Conservation (phyloP, 2,329 filamentous ascomycete genomes). For the Epichloe coenophiala region DNA sequence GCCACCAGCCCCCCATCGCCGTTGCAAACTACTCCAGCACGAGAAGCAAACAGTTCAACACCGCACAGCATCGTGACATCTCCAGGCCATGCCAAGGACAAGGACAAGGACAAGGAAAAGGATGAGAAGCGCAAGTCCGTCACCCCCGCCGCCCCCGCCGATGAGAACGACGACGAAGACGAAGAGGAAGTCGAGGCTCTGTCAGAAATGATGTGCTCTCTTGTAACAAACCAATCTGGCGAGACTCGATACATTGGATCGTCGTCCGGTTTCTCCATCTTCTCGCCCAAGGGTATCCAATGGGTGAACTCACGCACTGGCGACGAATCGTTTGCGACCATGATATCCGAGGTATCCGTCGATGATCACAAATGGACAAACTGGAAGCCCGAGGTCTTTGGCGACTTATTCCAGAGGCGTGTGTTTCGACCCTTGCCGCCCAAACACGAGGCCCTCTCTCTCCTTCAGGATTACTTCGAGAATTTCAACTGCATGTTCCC, state of each 20-base stretch:
- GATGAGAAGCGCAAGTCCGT: slow-evolving; percentile 22
- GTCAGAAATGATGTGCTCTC: slow-evolving; percentile 97
- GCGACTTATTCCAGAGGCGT: slow-evolving; percentile 75
- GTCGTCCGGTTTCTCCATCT: slow-evolving; percentile 96
- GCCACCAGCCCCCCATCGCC: slow-evolving; percentile 34
- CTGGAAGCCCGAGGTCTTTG: slow-evolving; percentile 96
- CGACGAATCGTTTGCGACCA: slow-evolving; percentile 86
- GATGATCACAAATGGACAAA: slow-evolving; percentile 94
- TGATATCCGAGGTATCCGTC: slow-evolving; percentile 83
- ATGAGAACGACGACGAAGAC: slow-evolving; percentile 29
- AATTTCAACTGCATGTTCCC: slow-evolving; percentile 99
- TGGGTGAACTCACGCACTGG: slow-evolving; percentile 98
- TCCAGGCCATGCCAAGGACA: slow-evolving; percentile 26
- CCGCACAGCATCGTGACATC: slow-evolving; percentile 43
- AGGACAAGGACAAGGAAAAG: no score
- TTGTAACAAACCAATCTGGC: slow-evolving; percentile 88
- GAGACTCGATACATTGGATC: slow-evolving; percentile 98
- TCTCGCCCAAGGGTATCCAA: slow-evolving; percentile 93
- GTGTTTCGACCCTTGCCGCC: slow-evolving; percentile 74
- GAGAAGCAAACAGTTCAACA: slow-evolving; percentile 30
- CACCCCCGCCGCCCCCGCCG: slow-evolving; percentile 14
- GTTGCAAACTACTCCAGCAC: slow-evolving; percentile 30
- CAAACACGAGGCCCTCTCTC: slow-evolving; percentile 73
- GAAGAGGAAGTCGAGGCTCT: slow-evolving; percentile 68
- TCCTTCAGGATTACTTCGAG: slow-evolving; percentile 89